A percentile compares a stretch with the other conserved stretches of the same genome.
These are phyloP conservation scores for Clavispora vitiphila DNA, from an alignment of 805 yeast species.

Conservation along the genomic window DNA sequence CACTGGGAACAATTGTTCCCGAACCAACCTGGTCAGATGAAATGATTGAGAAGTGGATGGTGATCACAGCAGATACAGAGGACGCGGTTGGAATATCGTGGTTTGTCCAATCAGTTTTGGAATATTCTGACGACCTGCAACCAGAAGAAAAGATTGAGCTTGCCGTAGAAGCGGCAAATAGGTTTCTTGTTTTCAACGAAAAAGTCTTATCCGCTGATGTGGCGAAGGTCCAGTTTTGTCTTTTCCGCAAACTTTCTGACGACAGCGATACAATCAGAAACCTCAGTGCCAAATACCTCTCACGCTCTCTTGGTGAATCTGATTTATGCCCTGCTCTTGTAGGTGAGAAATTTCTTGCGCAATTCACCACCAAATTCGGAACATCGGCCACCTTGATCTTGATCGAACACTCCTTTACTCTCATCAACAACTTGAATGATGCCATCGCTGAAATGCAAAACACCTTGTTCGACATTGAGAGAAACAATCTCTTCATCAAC, in stretches of 20 bases:
- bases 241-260: conserved; percentile 46
- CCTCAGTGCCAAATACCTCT: conserved; percentile 21
- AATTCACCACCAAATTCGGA: not conserved
- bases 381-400: not conserved
- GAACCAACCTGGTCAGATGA: not conserved
- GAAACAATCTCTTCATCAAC: conserved; percentile 9
- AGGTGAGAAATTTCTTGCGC: not conserved
- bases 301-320: not conserved
- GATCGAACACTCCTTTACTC: not conserved
- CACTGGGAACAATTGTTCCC: not conserved
- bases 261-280: conserved; percentile 62
- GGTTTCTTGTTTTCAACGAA: not conserved
- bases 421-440: conserved; percentile 3
- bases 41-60: not conserved
- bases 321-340: not conserved
- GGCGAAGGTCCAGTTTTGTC: conserved; percentile 16
- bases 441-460: conserved; percentile 3
- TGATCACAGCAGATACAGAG: not conserved
- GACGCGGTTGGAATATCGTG: not conserved
- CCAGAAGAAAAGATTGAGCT: conserved; percentile 20
- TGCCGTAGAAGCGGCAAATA: conserved; percentile 32
- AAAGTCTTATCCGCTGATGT: conserved; percentile 4
- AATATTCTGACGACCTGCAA: not conserved
- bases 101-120: not conserved
- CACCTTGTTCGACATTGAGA: conserved; percentile 8